Base-by-base conservation (phyloP, 257 asterid genomes). In the Solanum arcanum region DNA sequence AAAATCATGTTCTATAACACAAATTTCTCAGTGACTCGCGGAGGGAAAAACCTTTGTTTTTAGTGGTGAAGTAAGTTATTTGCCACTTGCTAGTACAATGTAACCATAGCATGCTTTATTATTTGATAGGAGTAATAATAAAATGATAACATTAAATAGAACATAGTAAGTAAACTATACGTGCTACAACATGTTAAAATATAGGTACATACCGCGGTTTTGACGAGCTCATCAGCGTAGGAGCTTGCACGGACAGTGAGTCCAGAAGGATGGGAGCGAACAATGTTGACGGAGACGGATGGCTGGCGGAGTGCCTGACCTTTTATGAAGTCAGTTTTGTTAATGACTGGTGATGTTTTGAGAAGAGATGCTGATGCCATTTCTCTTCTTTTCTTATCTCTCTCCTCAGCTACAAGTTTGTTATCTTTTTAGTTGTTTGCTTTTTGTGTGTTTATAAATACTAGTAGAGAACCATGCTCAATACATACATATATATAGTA, bases 351-450 rank as follows among this genome's bases (percentile, higher is more conserved):
- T 56, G 98, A 93, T 25, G 93, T 88, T 90, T 92, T 94, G 88
- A 93, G 95, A 88, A 92, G 92, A 66, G 96, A 88, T 59, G 96
- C 94, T 83, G 98, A 94, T 27, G 96, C 96, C 98, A 94, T 94
- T 74, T 25, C 86, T 69, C 76, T 11, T 78, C 11, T 20, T 49
- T 46, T 42, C 85, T 81, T 81, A 81, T 81, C 85, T 66, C 86
- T 42, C 86, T 49, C 74, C 62, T 86, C 86, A 77, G 44, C 90
- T 86, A 87, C 52, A 42, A 46, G 14, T 70, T 62, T 7, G 29
- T 81, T 81, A 81, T 81, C 85, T 29, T 81, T 80, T 78, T 46
- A 23, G 84, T 46, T 47, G 85, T 80, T 78, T 78, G 16, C 41
- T 78, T 42, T 47, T 64, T 64, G 72, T 52, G 31, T 70, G 83